Evolutionary conservation across 2,329 filamentous ascomycete species (phyloP).

Genomic region (Sporothrix globosa): DNA sequence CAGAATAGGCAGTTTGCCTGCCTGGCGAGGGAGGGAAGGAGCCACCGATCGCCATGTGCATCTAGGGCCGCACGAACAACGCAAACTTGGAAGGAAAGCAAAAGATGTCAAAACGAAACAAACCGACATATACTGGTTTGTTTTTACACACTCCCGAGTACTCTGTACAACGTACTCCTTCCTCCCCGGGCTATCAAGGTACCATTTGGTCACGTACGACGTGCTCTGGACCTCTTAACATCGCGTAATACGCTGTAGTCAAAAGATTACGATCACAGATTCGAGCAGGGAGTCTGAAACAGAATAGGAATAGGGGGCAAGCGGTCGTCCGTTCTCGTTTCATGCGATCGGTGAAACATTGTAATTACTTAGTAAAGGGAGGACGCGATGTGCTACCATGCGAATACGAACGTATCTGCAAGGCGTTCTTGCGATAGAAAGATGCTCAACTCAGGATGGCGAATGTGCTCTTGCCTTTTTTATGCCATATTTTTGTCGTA

Average conservation of each 20-base stretch:
- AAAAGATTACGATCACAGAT: constrained; percentile 11
- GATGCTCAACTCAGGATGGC: background rate
- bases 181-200: background rate
- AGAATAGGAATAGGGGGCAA: background rate
- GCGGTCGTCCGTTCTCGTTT: constrained; percentile 22
- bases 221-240: background rate
- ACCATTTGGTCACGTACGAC: background rate
- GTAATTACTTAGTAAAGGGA: background rate
- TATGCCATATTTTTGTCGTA: background rate
- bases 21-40: constrained; percentile 7
- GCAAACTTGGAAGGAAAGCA: background rate
- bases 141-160: too few relatives aligned
- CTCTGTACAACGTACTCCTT: background rate
- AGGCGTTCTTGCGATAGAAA: background rate
- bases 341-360: constrained; percentile 24
- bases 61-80: too few relatives aligned
- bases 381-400: background rate
- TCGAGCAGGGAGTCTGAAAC: constrained; percentile 24
- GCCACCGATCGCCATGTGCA: constrained; percentile 2
- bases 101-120: constrained; percentile 1
- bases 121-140: constrained; percentile 1
- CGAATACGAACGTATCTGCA: constrained; percentile 7
- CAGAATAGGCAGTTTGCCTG: constrained; percentile 17
- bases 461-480: background rate
- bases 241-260: constrained; percentile 8